These are phyloP conservation scores for Candida corydali DNA, from an alignment of 805 yeast genomes.

Conservation along the genomic window DNA sequence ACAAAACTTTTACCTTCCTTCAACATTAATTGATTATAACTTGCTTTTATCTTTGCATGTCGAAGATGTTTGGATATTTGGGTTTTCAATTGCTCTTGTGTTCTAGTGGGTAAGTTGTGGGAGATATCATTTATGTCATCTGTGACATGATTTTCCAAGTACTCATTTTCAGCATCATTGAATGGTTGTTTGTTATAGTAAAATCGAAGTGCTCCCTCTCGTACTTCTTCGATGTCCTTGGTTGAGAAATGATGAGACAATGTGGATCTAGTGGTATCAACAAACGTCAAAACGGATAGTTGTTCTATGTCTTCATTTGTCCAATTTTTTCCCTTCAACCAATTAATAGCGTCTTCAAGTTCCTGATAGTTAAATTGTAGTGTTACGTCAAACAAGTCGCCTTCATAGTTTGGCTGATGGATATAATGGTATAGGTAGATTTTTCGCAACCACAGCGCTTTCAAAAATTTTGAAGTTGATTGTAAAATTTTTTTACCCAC, in stretches of 20 bases:
- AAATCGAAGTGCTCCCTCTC: conserved; percentile 4
- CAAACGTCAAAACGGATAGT: conserved; percentile 7
- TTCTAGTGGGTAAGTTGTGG: conserved; percentile 2
- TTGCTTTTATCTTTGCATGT: background rate
- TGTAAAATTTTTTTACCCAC: background rate
- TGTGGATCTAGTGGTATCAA: conserved; percentile 12
- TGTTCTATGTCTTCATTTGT: conserved; percentile 8
- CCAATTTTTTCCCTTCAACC: conserved; percentile 8
- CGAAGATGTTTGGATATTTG: background rate
- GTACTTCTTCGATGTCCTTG: conserved; percentile 11
- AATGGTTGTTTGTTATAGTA: conserved; percentile 4
- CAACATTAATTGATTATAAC: background rate
- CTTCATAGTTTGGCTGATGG: conserved; percentile 1
- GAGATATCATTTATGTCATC: background rate
- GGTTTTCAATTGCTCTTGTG: background rate
- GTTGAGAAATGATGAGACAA: conserved; percentile 13
- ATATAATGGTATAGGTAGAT: conserved; percentile 1
- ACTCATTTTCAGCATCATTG: conserved; percentile 9
- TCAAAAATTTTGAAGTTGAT: background rate
- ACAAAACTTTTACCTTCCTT: background rate
- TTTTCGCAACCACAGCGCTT: conserved; percentile 2
- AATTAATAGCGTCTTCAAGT: background rate
- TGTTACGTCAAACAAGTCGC: background rate
- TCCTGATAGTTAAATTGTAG: background rate
- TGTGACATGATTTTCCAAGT: conserved; percentile 9